Conservation (phyloP, 306 rosid genomes). For the Lupinus albus region DNA sequence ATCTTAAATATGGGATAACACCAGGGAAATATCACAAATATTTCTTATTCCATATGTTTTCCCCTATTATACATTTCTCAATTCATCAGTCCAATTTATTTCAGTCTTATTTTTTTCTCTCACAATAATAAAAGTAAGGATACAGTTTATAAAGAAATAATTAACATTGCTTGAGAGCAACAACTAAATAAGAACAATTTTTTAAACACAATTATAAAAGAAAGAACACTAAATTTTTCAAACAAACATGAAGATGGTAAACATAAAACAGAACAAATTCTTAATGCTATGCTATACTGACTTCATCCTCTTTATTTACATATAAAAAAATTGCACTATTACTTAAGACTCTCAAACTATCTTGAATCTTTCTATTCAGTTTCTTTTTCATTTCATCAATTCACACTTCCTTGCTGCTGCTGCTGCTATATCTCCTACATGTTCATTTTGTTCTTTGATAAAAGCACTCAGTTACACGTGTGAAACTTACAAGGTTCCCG, state of each 20-base stretch:
- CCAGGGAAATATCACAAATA: too few relatives aligned
- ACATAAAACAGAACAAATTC: conserved; percentile 15
- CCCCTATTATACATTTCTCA: too few relatives aligned
- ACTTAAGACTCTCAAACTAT: conserved; percentile 31
- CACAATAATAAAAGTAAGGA: too few relatives aligned
- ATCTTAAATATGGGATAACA: too few relatives aligned
- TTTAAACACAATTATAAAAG: too few relatives aligned
- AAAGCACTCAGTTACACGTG: conserved; percentile 36
- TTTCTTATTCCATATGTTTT: too few relatives aligned
- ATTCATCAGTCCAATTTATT: too few relatives aligned
- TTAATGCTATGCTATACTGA: conserved; percentile 18
- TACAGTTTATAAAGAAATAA: too few relatives aligned
- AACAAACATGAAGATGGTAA: conserved; percentile 19
- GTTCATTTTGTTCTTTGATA: conserved; percentile 22
- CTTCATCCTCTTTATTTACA: conserved; percentile 42
- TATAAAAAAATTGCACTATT: not conserved
- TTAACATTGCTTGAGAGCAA: too few relatives aligned
- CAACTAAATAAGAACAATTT: too few relatives aligned
- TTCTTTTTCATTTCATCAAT: conserved; percentile 9
- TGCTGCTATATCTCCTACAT: conserved; percentile 6
- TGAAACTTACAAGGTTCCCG: conserved; percentile 41
- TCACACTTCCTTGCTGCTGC: conserved; percentile 27
- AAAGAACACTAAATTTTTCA: not conserved
- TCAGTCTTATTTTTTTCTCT: too few relatives aligned
- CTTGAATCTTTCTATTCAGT: not conserved